Base-by-base conservation (phyloP, 768 basidiomycete genomes). In the Cubamyces lactineus region DNA sequence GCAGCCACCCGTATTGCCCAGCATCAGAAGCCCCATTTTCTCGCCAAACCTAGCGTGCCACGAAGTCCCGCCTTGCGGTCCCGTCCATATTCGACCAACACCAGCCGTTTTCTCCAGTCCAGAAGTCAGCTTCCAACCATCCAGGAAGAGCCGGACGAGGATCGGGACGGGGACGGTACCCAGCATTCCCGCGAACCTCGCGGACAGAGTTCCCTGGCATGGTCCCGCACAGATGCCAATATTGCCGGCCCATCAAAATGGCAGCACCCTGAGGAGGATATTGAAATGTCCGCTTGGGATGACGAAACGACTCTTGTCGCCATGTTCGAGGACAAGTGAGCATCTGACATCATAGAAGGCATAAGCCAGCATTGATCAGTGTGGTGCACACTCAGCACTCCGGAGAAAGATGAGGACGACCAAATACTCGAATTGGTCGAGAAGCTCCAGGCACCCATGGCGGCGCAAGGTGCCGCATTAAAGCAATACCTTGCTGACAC, bases 401-500 rank as follows among this genome's bases (percentile, higher is more conserved):
- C 67, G 28, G 64, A 57, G 21, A 51, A 66, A 9, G 67, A 66
- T 50, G 67, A 69, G 57, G 59, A 64, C 13, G 68, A 70, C 40
- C 67, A 71, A n/a, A 48, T 73, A 13, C 45, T 59, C 21, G 67
- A 63, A 11, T 57, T 74, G 42, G 71, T 67, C 13, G 64, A 73
- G 26, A 53, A 61, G 17, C 67, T 74, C 19, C 70, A 67, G 34
- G 67, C 51, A 1, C 70, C 73, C 4, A 72, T 74, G 72, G 55
- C 67, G 15, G 71, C 69, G 3, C 67, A 70, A 39, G 64, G 67
- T 7, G 59, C 67, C 16, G 42, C 55, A 21, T 69, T 66, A 16
- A 76, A 66, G 61, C 71, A 75, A n/a, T 63, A 73, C 55, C 62
- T 74, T 50, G 73, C 62, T 40, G 70, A 75, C 30, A 70, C 74